Percentiles rank a stretch among this genome's conserved stretches.
Evolutionary conservation across 371 early-diverging fungal species (phyloP).

Genomic region (Rhizopus arrhizus): DNA sequence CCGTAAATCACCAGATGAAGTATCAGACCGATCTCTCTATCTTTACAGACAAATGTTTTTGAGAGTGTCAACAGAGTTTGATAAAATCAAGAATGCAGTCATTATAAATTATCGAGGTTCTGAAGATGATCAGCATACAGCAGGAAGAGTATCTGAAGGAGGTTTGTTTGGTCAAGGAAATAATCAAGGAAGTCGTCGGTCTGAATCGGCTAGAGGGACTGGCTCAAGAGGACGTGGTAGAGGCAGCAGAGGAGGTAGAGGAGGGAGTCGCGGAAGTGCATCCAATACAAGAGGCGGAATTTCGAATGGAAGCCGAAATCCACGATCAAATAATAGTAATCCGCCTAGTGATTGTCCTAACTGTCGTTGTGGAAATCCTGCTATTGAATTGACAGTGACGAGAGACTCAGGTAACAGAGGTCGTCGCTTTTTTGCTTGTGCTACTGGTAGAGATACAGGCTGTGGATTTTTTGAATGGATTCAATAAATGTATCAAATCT

Average conservation of each 20-base stretch:
- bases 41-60: conserved; percentile 71
- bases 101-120: conserved; percentile 36
- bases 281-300: background rate
- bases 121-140: background rate
- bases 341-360: conserved; percentile 23
- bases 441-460: conserved; percentile 7
- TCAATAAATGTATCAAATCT: background rate
- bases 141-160: conserved; percentile 13
- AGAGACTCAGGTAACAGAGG: conserved; percentile 57
- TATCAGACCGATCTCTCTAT: conserved; percentile 58
- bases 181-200: conserved; percentile 11
- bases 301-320: background rate
- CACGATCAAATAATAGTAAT: background rate
- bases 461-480: conserved; percentile 30
- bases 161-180: conserved; percentile 8
- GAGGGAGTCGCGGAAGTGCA: conserved; percentile 14
- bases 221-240: conserved; percentile 12
- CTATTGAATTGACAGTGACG: conserved; percentile 32
- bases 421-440: conserved; percentile 51
- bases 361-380: conserved; percentile 59
- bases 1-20: conserved; percentile 53
- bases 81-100: conserved; percentile 50
- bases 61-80: conserved; percentile 43
- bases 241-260: conserved; percentile 21
- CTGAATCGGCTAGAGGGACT: background rate